These are phyloP conservation scores for Piper longum DNA, from an alignment of 164 flowering plant genomes.

Conservation along the genomic window DNA sequence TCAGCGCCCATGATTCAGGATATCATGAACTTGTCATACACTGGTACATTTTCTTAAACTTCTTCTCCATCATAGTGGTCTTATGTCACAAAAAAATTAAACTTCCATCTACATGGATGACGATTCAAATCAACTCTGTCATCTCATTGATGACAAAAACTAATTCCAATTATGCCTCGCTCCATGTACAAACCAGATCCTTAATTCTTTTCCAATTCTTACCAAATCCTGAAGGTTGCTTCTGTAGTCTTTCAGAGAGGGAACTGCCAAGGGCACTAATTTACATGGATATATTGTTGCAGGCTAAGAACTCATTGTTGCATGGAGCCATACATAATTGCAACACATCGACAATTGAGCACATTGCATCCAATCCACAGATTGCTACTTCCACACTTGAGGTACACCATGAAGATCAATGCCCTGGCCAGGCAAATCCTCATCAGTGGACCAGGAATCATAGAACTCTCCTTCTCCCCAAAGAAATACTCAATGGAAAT, in stretches of 20 bases:
- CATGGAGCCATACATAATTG: slow-evolving; percentile 60
- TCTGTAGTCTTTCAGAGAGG: too few species aligned
- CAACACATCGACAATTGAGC: slow-evolving; percentile 57
- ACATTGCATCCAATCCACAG: slow-evolving; percentile 64
- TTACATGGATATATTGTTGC: slow-evolving; percentile 5
- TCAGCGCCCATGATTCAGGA: slow-evolving; percentile 53
- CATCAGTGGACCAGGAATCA: slow-evolving; percentile 46
- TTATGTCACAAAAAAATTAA: neutral
- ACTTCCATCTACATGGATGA: neutral
- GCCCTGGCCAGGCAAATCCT: slow-evolving; percentile 49
- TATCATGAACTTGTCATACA: slow-evolving; percentile 60
- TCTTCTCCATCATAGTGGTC: neutral
- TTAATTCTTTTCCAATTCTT: too few species aligned
- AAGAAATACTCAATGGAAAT: slow-evolving; percentile 42
- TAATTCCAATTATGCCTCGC: too few species aligned
- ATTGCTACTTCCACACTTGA: slow-evolving; percentile 50
- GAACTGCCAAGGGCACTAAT: too few species aligned
- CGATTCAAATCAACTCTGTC: neutral
- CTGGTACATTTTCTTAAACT: slow-evolving; percentile 30
- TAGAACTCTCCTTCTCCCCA: slow-evolving; percentile 43
- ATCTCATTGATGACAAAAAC: too few species aligned
- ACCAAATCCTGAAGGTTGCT: too few species aligned
- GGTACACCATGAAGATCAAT: slow-evolving; percentile 80
- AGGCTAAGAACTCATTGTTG: slow-evolving; percentile 64
- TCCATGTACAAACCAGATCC: too few species aligned